Conservation (phyloP, 2,329 filamentous ascomycete species). For the Periconia sp. region DNA sequence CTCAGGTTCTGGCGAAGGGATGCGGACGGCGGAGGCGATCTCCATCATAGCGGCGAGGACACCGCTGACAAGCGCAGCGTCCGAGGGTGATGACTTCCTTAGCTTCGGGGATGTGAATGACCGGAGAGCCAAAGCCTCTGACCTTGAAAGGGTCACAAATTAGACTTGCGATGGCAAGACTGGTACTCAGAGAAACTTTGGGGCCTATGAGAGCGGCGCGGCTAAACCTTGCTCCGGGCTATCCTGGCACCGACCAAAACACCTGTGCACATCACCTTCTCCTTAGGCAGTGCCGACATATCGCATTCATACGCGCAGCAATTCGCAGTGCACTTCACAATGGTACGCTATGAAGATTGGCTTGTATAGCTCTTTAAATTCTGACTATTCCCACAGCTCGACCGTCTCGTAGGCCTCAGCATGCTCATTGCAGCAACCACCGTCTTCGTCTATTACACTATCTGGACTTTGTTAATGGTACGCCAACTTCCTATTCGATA, state of each 20-base stretch:
- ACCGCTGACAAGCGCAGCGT: neutral
- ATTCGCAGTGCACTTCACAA: slow-evolving; percentile 26
- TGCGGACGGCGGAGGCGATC: slow-evolving; percentile 59
- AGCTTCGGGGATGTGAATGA: too few species aligned
- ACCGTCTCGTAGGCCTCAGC: slow-evolving; percentile 79
- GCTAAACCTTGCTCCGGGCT: slow-evolving; percentile 8
- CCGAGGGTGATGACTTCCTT: too few species aligned
- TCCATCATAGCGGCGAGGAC: slow-evolving; percentile 35
- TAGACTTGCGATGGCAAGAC: too few species aligned
- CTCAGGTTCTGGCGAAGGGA: slow-evolving; percentile 62
- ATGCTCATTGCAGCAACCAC: slow-evolving; percentile 77
- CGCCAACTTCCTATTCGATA: too few species aligned
- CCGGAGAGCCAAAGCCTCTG: too few species aligned
- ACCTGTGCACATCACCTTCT: slow-evolving; percentile 22
- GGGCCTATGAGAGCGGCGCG: slow-evolving; percentile 16
- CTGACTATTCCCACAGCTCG: slow-evolving; percentile 69
- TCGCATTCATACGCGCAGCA: slow-evolving; percentile 23
- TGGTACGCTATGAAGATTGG: slow-evolving; percentile 23
- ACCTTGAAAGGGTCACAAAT: too few species aligned
- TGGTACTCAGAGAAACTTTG: slow-evolving; percentile 36
- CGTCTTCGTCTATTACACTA: slow-evolving; percentile 89
- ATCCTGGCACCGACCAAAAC: slow-evolving; percentile 12
- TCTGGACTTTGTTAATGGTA: slow-evolving; percentile 99
- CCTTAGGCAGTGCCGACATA: slow-evolving; percentile 11
- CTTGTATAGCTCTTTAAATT: neutral